A percentile compares a stretch with the other conserved stretches of the same genome.
Conservation (phyloP, 208 protist species). For the Acanthamoeba sp. region DNA sequence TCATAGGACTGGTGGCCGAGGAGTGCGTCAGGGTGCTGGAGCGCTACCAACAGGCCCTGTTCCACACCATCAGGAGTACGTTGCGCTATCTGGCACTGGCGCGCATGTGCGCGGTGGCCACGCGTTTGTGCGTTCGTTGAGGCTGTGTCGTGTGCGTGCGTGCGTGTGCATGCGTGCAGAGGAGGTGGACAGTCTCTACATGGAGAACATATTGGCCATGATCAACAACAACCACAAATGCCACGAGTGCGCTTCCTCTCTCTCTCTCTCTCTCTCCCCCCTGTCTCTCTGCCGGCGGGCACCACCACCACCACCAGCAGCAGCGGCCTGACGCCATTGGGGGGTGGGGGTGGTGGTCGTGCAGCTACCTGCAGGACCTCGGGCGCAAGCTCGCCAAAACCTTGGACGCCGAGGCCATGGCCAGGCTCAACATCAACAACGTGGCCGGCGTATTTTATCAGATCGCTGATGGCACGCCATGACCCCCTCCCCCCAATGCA, state of each 20-base stretch:
- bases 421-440: neutral
- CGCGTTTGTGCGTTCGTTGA: no score
- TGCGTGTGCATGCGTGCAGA: no score
- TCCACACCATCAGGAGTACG: slow-evolving; percentile 4
- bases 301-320: no score
- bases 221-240: slow-evolving; percentile 67
- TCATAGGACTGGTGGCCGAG: slow-evolving; percentile 18
- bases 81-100: no score
- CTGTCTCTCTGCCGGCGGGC: no score
- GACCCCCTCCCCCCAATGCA: no score
- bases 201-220: slow-evolving; percentile 38
- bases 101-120: no score
- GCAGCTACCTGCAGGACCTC: neutral
- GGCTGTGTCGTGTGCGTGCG: no score
- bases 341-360: neutral
- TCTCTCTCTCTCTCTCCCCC: neutral
- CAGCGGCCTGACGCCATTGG: no score
- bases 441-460: neutral
- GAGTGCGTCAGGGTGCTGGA: slow-evolving; percentile 9
- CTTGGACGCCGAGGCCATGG: neutral
- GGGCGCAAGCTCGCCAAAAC: slow-evolving; percentile 1
- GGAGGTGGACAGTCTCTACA: slow-evolving; percentile 11
- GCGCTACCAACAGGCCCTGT: neutral
- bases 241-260: slow-evolving; percentile 8
- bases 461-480: neutral